Percentiles rank a stretch among this genome's conserved stretches.
These are phyloP conservation scores for Penicillium sp. DNA, from an alignment of 2,329 filamentous ascomycete species.

Conservation along the genomic window DNA sequence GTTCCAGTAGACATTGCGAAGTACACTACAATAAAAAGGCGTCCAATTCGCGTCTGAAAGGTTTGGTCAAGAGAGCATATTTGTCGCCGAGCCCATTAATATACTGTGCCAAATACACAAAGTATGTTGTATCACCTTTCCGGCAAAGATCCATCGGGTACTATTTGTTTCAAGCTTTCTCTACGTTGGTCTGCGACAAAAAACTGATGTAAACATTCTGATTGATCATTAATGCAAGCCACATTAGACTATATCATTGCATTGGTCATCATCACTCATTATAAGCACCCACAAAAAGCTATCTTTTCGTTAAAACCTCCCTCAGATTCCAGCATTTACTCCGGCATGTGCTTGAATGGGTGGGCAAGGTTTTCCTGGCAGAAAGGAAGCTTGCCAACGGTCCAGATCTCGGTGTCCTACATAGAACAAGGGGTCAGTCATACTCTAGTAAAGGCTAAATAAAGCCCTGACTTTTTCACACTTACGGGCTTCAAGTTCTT, in stretches of 20 bases:
- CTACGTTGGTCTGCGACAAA: not conserved
- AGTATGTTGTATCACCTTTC: not conserved
- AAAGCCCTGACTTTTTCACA: not conserved
- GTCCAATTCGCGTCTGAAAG: not conserved
- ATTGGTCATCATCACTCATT: conserved; percentile 2
- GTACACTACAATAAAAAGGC: not conserved
- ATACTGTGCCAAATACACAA: not conserved
- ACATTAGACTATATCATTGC: not conserved
- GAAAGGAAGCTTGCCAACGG: conserved; percentile 66
- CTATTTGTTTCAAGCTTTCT: not conserved
- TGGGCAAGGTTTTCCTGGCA: conserved; percentile 64
- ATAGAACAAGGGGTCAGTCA: not conserved
- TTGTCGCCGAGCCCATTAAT: not conserved
- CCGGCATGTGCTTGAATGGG: conserved; percentile 63
- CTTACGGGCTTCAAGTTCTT: conserved; percentile 61
- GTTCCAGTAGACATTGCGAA: conserved; percentile 13
- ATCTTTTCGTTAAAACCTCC: not conserved
- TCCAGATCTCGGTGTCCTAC: conserved; percentile 66
- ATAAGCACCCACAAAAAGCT: not conserved
- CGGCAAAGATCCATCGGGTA: not conserved
- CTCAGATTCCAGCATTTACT: conserved; percentile 38
- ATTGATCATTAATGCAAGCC: not conserved
- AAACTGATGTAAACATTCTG: not conserved
- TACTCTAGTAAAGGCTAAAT: not conserved
- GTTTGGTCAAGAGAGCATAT: not conserved